Conservation (phyloP, 495 filamentous ascomycete species). For the Pyronema domesticum region DNA sequence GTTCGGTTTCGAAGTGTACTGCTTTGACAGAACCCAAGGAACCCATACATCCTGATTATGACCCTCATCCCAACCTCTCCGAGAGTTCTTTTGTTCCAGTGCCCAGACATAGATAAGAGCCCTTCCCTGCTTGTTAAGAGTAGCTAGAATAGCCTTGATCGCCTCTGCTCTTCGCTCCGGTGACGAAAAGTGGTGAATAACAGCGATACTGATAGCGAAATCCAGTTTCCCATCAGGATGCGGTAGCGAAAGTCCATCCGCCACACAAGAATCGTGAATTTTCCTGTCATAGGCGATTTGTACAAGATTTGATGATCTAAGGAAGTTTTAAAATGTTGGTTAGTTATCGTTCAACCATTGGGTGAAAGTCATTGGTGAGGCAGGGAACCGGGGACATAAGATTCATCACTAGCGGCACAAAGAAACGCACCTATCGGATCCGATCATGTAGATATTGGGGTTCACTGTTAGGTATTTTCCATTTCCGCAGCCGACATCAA, state of each 20-base stretch:
- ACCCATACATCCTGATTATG: slow-evolving; percentile 87
- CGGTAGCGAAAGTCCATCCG: slow-evolving; percentile 51
- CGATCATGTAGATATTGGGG: slow-evolving; percentile 60
- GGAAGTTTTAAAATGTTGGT: not conserved
- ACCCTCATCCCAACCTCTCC: slow-evolving; percentile 79
- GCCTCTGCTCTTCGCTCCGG: slow-evolving; percentile 52
- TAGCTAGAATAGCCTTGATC: slow-evolving; percentile 51
- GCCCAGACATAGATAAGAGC: slow-evolving; percentile 92
- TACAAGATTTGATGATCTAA: slow-evolving; percentile 51
- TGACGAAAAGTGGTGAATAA: slow-evolving; percentile 90
- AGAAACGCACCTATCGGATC: slow-evolving; percentile 55
- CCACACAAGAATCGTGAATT: slow-evolving; percentile 40
- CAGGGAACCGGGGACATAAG: not conserved
- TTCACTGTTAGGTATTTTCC: slow-evolving; percentile 86
- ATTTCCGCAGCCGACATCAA: slow-evolving; percentile 91
- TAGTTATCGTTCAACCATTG: slow-evolving; percentile 6
- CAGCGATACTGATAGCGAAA: slow-evolving; percentile 88
- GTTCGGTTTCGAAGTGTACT: slow-evolving; percentile 20
- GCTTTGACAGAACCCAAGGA: slow-evolving; percentile 59
- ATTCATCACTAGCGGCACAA: not conserved
- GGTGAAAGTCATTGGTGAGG: not conserved
- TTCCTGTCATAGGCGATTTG: slow-evolving; percentile 41
- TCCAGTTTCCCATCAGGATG: slow-evolving; percentile 56
- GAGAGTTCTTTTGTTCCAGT: slow-evolving; percentile 74
- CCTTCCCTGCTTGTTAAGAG: slow-evolving; percentile 43